These are phyloP conservation scores for Triadica sebifera DNA, from an alignment of 345 rosid species.

Conservation along the genomic window DNA sequence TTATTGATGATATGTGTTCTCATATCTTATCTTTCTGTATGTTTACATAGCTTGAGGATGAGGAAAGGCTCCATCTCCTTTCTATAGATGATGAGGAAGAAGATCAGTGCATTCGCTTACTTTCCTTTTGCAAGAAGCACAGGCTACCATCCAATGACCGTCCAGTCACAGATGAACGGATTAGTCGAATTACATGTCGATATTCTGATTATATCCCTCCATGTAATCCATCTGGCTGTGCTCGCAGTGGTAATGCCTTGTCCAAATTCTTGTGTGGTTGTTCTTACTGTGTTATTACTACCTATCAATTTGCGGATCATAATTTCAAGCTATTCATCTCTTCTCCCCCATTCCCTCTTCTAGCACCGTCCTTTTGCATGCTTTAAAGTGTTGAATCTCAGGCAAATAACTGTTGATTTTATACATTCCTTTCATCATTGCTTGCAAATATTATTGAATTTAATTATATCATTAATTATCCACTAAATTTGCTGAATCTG, in stretches of 20 bases:
- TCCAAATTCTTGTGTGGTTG: background rate
- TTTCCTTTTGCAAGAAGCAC: conserved; percentile 95
- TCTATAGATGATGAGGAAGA: conserved; percentile 80
- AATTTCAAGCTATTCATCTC: background rate
- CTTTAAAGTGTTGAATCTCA: background rate
- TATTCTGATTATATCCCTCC: conserved; percentile 73
- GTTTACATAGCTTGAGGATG: conserved; percentile 72
- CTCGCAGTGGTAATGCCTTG: conserved; percentile 73
- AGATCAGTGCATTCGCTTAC: conserved; percentile 76
- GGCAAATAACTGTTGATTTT: background rate
- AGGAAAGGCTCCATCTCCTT: conserved; percentile 77
- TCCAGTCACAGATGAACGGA: conserved; percentile 48
- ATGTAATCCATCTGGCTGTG: conserved; percentile 85
- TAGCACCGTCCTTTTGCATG: background rate
- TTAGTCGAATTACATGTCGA: conserved; percentile 40
- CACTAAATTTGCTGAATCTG: conserved; percentile 10
- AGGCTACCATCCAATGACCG: conserved; percentile 71
- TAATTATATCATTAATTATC: background rate
- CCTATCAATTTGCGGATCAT: background rate
- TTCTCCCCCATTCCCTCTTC: background rate
- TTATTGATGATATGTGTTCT: conserved; percentile 5
- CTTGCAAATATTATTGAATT: conserved; percentile 1
- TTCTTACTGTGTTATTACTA: background rate
- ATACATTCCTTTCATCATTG: background rate
- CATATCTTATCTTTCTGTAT: conserved; percentile 14